A percentile compares a stretch with the other conserved stretches of the same genome.
These are phyloP conservation scores for Microcos paniculata DNA, from an alignment of 345 rosid genomes.

Conservation along the genomic window DNA sequence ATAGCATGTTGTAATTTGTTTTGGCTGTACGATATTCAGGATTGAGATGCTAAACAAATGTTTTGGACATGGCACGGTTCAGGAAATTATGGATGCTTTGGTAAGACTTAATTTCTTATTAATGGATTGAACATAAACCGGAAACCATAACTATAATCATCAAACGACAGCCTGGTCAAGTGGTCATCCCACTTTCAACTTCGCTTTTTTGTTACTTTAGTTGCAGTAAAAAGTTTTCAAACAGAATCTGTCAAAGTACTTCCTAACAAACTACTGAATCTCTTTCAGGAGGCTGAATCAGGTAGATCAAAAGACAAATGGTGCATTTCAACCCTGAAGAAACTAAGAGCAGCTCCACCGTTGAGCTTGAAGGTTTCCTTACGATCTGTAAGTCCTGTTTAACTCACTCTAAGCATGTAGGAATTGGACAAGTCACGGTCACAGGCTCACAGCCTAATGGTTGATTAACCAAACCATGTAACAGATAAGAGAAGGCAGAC, in stretches of 20 bases:
- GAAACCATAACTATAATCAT: not conserved
- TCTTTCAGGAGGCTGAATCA: slow-evolving; percentile 56
- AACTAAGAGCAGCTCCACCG: slow-evolving; percentile 75
- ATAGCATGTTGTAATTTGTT: not conserved
- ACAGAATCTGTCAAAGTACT: not conserved
- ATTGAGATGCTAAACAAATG: slow-evolving; percentile 61
- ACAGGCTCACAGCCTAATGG: not conserved
- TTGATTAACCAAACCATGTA: slow-evolving; percentile 13
- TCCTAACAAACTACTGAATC: not conserved
- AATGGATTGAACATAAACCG: not conserved
- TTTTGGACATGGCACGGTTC: slow-evolving; percentile 69
- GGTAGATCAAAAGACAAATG: slow-evolving; percentile 55
- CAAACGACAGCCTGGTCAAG: not conserved
- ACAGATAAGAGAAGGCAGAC: slow-evolving; percentile 75
- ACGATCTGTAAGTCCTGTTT: slow-evolving; percentile 64
- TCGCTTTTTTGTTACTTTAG: not conserved
- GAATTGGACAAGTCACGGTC: not conserved
- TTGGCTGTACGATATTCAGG: slow-evolving; percentile 33
- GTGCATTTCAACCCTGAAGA: slow-evolving; percentile 60
- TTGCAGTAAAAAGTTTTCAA: not conserved
- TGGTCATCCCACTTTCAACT: not conserved
- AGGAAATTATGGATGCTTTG: slow-evolving; percentile 76
- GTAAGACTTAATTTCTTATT: slow-evolving; percentile 36
- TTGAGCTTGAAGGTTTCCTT: slow-evolving; percentile 81
- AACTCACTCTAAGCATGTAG: not conserved